Evolutionary conservation across 352 stramenopile species (phyloP).

Genomic region (Pythium dissotocum): DNA sequence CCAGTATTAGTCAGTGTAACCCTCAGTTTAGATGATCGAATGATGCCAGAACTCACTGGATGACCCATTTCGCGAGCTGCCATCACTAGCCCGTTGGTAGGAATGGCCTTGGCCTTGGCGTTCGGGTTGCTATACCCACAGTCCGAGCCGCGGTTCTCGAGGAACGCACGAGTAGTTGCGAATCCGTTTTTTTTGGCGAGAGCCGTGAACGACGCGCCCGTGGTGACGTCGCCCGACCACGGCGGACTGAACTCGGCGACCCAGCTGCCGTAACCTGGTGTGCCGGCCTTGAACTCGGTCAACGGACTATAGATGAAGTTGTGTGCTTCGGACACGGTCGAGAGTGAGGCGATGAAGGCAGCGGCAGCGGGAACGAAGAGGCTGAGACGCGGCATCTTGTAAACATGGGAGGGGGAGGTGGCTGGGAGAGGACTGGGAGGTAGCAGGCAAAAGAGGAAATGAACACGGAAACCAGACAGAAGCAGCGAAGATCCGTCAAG

Average conservation of each 20-base stretch:
- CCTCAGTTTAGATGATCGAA: background rate
- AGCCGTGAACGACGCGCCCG: conserved; percentile 7
- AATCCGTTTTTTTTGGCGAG: conserved; percentile 14
- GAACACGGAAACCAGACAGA: too few relatives aligned
- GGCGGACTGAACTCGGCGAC: conserved; percentile 22
- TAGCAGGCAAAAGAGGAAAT: too few relatives aligned
- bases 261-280: conserved; percentile 19
- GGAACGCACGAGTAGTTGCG: conserved; percentile 11
- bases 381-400: conserved; percentile 13
- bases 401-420: too few relatives aligned
- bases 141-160: conserved; percentile 11
- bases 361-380: background rate
- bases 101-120: conserved; percentile 14
- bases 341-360: background rate
- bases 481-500: too few relatives aligned
- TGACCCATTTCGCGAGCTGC: background rate
- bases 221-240: conserved; percentile 15
- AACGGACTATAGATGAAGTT: conserved; percentile 22
- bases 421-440: too few relatives aligned
- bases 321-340: conserved; percentile 5
- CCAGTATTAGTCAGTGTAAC: background rate
- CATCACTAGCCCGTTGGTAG: background rate
- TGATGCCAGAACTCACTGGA: background rate
- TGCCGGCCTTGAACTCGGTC: conserved; percentile 21
- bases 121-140: conserved; percentile 21